These are phyloP conservation scores for Coemansia sp. DNA, from an alignment of 192 early-diverging fungal genomes.

Conservation along the genomic window DNA sequence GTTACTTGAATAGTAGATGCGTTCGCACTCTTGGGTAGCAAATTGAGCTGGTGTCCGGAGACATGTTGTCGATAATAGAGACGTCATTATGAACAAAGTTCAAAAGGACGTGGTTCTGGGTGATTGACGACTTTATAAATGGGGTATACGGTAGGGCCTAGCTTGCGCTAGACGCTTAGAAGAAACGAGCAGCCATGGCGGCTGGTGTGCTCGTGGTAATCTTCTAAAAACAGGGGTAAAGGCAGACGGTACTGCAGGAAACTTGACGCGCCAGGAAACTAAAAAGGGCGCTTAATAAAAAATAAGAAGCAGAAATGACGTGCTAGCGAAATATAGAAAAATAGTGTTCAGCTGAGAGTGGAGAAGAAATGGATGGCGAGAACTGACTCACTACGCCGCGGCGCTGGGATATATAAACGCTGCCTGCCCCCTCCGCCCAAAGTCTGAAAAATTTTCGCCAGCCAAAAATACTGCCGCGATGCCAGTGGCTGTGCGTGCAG, in stretches of 20 bases:
- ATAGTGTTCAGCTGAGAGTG: conserved; percentile 3
- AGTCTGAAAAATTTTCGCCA: conserved; percentile 17
- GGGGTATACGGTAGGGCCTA: conserved; percentile 23
- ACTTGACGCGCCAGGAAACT: conserved; percentile 24
- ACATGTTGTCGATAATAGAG: conserved; percentile 37
- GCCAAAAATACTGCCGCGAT: conserved; percentile 9
- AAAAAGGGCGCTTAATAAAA: conserved; percentile 31
- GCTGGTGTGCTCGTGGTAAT: conserved; percentile 40
- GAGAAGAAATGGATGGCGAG: background rate
- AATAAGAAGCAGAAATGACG: background rate
- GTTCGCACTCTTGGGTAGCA: conserved; percentile 41
- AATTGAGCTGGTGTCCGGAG: conserved; percentile 45
- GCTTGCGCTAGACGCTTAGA: conserved; percentile 51
- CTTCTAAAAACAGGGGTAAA: conserved; percentile 37
- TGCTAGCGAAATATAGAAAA: conserved; percentile 2
- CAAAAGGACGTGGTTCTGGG: conserved; percentile 25
- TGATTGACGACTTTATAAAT: conserved; percentile 16
- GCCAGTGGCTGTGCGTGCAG: conserved; percentile 1
- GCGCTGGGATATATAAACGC: conserved; percentile 19
- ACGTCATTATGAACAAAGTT: conserved; percentile 57
- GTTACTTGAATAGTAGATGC: conserved; percentile 54
- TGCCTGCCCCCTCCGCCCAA: background rate
- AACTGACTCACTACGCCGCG: conserved; percentile 6
- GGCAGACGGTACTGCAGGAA: conserved; percentile 19
- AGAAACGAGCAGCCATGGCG: conserved; percentile 56